A percentile compares a stretch with the other conserved stretches of the same genome.
These are phyloP conservation scores for Beauveria varroae DNA, from an alignment of 2,329 filamentous ascomycete species.

Conservation along the genomic window DNA sequence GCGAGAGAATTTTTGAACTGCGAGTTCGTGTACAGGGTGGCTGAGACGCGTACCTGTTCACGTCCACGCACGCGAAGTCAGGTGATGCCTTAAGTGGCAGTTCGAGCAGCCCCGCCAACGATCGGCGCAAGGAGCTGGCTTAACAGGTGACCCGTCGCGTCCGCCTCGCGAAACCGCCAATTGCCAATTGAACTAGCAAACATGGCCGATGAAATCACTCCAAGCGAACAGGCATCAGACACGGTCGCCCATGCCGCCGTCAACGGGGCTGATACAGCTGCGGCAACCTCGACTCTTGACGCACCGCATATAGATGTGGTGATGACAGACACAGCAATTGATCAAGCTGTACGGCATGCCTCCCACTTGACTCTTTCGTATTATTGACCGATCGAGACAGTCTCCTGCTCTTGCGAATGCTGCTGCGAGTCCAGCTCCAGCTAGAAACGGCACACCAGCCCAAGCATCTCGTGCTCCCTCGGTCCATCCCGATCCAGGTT, in stretches of 20 bases:
- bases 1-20: background rate
- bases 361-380: background rate
- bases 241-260: background rate
- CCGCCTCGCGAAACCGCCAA: background rate
- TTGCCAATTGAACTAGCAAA: background rate
- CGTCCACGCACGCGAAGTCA: constrained; percentile 9
- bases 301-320: constrained; percentile 29
- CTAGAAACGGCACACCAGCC: constrained; percentile 42
- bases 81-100: constrained; percentile 5
- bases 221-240: constrained; percentile 13
- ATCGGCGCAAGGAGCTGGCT: background rate
- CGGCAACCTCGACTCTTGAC: constrained; percentile 10
- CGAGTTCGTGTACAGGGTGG: background rate
- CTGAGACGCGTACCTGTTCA: constrained; percentile 6
- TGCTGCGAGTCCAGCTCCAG: constrained; percentile 34
- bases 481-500: constrained; percentile 45
- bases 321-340: constrained; percentile 36
- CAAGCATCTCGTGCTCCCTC: constrained; percentile 48
- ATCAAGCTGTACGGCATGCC: constrained; percentile 33
- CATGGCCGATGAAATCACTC: constrained; percentile 25
- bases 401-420: constrained; percentile 30
- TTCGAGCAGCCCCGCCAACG: background rate
- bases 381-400: constrained; percentile 19
- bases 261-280: background rate
- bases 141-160: background rate